Percentiles rank a stretch among this genome's conserved stretches.
phyloP scores from a whole-genome alignment of 2,329 filamentous ascomycete genomes.

The Penicillium capsulatum region DNA sequence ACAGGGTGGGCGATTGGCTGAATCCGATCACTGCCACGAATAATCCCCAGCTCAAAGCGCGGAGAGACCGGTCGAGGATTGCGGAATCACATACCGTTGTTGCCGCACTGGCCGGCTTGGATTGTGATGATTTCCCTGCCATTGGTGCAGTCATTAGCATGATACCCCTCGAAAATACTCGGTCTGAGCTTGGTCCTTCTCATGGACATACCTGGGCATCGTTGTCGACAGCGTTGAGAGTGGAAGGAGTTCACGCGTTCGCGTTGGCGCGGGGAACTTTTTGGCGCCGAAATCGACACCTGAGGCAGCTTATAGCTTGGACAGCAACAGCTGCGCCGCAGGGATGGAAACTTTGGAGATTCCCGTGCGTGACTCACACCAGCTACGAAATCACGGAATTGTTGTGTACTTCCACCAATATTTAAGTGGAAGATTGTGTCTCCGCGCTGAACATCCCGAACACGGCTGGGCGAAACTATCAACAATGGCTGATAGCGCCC shows the following conservation, averaged over 20 bases:
- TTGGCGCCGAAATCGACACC: constrained; percentile 21
- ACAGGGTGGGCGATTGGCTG: too few species aligned
- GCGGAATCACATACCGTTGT: constrained; percentile 72
- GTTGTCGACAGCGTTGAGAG: constrained; percentile 29
- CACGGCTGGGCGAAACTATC: too few species aligned
- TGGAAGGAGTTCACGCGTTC: constrained; percentile 30
- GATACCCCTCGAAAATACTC: too few species aligned
- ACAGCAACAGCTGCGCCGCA: constrained; percentile 9
- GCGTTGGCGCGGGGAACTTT: constrained; percentile 35
- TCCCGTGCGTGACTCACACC: too few species aligned
- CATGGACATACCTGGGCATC: constrained; percentile 37
- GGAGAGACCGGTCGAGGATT: constrained; percentile 19
- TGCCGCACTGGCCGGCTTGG: constrained; percentile 98
- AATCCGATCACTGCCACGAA: neutral
- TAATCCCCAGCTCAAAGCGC: neutral
- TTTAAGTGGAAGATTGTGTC: too few species aligned
- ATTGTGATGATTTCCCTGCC: constrained; percentile 96
- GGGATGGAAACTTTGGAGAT: too few species aligned
- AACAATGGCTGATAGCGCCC: too few species aligned
- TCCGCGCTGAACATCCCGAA: too few species aligned
- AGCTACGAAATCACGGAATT: too few species aligned
- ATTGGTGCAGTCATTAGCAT: constrained; percentile 7
- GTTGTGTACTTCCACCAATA: too few species aligned
- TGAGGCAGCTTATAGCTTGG: constrained; percentile 20
- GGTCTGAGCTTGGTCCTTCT: neutral